These are phyloP conservation scores for Flaveria robusta DNA, from an alignment of 129 eudicot species.

Conservation along the genomic window DNA sequence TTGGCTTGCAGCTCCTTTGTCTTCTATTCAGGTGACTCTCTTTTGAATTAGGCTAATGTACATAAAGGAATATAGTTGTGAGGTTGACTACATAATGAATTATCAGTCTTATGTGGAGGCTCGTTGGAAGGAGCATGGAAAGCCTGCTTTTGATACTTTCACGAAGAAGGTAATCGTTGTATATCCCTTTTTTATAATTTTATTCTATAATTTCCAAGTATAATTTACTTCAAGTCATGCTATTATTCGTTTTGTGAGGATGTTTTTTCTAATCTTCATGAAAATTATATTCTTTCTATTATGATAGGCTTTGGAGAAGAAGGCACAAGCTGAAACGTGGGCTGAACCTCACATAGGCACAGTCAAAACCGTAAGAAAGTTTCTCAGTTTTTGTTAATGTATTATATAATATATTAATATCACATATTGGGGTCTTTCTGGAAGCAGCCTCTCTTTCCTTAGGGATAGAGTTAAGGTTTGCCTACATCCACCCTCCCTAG, in stretches of 20 bases:
- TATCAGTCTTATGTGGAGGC: constrained; percentile 52
- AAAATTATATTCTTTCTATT: neutral
- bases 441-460: too few relatives aligned
- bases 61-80: constrained; percentile 17
- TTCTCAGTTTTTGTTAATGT: neutral
- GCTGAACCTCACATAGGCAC: constrained; percentile 59
- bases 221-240: constrained; percentile 15
- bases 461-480: too few relatives aligned
- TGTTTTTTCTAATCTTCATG: neutral
- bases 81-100: constrained; percentile 32
- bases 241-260: neutral
- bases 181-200: neutral
- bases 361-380: constrained; percentile 46
- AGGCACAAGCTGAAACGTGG: constrained; percentile 59
- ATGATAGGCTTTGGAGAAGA: constrained; percentile 54
- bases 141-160: constrained; percentile 55
- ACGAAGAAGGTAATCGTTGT: constrained; percentile 37
- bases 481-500: too few relatives aligned
- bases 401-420: too few relatives aligned
- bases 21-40: constrained; percentile 53
- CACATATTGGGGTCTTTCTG: too few relatives aligned
- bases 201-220: constrained; percentile 1
- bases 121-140: constrained; percentile 65
- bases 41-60: constrained; percentile 14
- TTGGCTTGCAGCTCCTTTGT: constrained; percentile 62